Percentiles rank a stretch among this genome's conserved stretches.
These are phyloP conservation scores for Helichrysum umbraculigerum DNA, from an alignment of 129 eudicot genomes.

Conservation along the genomic window DNA sequence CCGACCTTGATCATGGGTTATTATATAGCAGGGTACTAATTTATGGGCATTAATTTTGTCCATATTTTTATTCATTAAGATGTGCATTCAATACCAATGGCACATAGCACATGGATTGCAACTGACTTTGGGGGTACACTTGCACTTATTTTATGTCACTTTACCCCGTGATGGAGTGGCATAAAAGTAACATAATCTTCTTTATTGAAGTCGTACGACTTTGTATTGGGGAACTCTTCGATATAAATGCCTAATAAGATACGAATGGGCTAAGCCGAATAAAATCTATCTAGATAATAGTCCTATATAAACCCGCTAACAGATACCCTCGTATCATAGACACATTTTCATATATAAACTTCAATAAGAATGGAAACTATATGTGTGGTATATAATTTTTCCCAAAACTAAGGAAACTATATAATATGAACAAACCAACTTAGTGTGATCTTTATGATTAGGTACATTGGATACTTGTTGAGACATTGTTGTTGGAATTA, in stretches of 20 bases:
- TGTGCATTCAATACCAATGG: slow-evolving; percentile 6
- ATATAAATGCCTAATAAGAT: neutral
- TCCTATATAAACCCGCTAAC: too few relatives aligned
- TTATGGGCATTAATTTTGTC: slow-evolving; percentile 12
- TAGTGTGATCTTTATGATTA: slow-evolving; percentile 28
- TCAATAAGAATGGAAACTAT: too few relatives aligned
- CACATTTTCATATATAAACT: too few relatives aligned
- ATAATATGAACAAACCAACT: slow-evolving; percentile 8
- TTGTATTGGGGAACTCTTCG: neutral
- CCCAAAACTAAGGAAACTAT: neutral
- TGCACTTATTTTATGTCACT: slow-evolving; percentile 9
- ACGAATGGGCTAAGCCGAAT: too few relatives aligned
- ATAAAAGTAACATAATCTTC: slow-evolving; percentile 6
- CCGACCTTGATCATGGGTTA: neutral
- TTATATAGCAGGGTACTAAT: neutral
- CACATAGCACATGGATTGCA: slow-evolving; percentile 23
- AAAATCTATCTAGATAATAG: too few relatives aligned
- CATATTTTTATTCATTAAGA: neutral
- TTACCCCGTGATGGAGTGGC: slow-evolving; percentile 18
- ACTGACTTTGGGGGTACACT: neutral
- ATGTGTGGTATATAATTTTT: too few relatives aligned
- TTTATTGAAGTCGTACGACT: slow-evolving; percentile 14
- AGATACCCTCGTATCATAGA: too few relatives aligned
- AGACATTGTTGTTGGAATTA: slow-evolving; percentile 7
- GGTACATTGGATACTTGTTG: slow-evolving; percentile 29